Evolutionary conservation across 1,139 yeast species (phyloP).

Genomic region (Suhomyces bolitotheri): DNA sequence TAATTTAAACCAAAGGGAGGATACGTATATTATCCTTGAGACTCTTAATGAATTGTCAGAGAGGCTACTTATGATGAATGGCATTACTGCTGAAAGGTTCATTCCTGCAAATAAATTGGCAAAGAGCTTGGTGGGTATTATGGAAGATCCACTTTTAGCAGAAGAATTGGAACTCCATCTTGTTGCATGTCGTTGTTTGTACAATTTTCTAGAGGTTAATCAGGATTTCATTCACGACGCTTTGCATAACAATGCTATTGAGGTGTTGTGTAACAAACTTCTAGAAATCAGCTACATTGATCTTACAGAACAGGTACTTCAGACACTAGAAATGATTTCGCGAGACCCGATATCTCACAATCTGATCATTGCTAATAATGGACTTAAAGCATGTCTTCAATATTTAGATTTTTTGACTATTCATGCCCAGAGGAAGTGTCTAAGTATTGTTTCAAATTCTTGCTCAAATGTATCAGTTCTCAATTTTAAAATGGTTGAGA

Average conservation of each 20-base stretch:
- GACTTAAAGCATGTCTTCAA: constrained; percentile 66
- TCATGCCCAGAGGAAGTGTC: constrained; percentile 85
- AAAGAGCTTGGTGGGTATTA: constrained; percentile 54
- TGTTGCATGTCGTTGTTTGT: constrained; percentile 81
- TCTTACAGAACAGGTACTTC: constrained; percentile 88
- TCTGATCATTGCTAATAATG: constrained; percentile 56
- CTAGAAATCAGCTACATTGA: constrained; percentile 82
- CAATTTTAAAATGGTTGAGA: constrained; percentile 51
- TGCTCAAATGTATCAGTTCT: constrained; percentile 51
- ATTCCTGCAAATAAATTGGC: constrained; percentile 65
- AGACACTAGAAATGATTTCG: constrained; percentile 70
- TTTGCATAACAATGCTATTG: constrained; percentile 66
- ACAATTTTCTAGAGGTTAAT: constrained; percentile 77
- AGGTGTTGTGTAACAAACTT: constrained; percentile 64
- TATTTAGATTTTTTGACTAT: constrained; percentile 86
- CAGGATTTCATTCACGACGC: constrained; percentile 66
- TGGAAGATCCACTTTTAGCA: constrained; percentile 57
- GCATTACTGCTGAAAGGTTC: constrained; percentile 58
- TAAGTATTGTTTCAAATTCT: constrained; percentile 75
- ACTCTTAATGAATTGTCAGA: constrained; percentile 65
- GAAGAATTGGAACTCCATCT: constrained; percentile 78
- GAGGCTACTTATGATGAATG: constrained; percentile 67
- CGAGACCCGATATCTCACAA: constrained; percentile 51
- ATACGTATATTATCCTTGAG: constrained; percentile 52
- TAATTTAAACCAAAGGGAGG: constrained; percentile 46